Evolutionary conservation across 495 filamentous ascomycete species (phyloP), one percentile per base, ranked within the genome.

Genomic region (Aspergillus saccharolyticus): DNA sequence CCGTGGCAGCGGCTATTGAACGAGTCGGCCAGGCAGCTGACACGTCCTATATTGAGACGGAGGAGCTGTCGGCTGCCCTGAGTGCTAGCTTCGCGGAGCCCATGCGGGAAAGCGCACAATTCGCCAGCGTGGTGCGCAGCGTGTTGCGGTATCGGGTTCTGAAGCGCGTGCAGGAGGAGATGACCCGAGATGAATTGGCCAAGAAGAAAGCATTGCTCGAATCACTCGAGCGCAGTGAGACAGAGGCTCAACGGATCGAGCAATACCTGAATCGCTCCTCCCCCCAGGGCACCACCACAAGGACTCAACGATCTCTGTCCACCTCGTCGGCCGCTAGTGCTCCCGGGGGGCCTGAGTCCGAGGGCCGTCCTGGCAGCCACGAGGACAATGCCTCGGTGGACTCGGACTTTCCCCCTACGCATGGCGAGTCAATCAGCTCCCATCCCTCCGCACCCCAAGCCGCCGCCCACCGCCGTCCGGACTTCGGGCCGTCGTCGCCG

Each of bases 21-120:
- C 86, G 91, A 49, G 84, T 93, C 43, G 94, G 94, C 0, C 95
- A 98, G 69, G 95, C 94, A 4, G 90, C 91, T 2, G 94, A 98
- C 68, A 90, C 89, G 1, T 96, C 95, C 1, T 98, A 96, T 65
- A 92, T 98, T 55, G 91, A 90, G 21, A 96, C 93, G 0, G 91
- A 95, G 63, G 94, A 97, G 65, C 76, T 98, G 2, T 91, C 92
- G 1, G 82, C 82, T 2, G 84, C 87, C 0, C 70, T 98, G 39
- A 89, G 90, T 16, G 90, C 91, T 1, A 89, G 83, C 59, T 98
- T 98, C 70, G 93, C 94, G 0, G 94, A 98, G 64, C 94, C 94
- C 3, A 95, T 98, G 89, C 82, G 94, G 33, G 94, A 98, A 70
- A 95, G 88, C 60, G 94, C 94, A 16, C 94, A 98, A 65, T 97